Percentiles rank a stretch among this genome's conserved stretches.
Evolutionary conservation across 345 rosid genomes (phyloP).

Genomic region (Salix purpurea): DNA sequence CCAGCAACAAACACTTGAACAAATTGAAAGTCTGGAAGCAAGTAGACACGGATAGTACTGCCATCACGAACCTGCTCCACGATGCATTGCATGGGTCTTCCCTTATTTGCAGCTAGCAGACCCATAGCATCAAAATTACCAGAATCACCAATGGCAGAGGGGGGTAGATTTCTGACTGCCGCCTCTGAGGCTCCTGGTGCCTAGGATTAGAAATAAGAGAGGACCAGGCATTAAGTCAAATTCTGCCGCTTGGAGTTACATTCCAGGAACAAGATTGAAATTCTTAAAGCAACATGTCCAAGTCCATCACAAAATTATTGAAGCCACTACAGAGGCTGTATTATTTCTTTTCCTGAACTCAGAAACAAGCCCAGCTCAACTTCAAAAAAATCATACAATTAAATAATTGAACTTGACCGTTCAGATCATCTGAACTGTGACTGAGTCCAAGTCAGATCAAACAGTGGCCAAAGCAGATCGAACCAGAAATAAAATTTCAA

Average conservation of each 20-base stretch:
- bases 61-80: constrained; percentile 99
- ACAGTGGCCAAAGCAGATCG: neutral
- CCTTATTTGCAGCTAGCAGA: constrained; percentile 72
- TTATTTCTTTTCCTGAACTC: neutral
- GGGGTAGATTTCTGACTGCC: constrained; percentile 77
- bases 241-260: neutral
- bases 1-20: constrained; percentile 98
- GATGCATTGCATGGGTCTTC: constrained; percentile 77
- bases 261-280: neutral
- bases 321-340: neutral
- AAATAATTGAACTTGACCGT: neutral
- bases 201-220: constrained; percentile 31
- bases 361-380: neutral
- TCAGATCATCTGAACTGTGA: neutral
- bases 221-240: neutral
- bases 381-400: neutral
- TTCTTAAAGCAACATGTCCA: neutral
- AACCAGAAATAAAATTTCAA: neutral
- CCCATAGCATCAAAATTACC: constrained; percentile 80
- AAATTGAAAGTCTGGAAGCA: constrained; percentile 95
- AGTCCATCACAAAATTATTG: neutral
- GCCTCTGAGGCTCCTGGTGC: constrained; percentile 79
- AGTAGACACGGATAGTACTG: constrained; percentile 76
- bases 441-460: neutral
- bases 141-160: constrained; percentile 89